Conservation (phyloP, 768 basidiomycete genomes). For the Multifurca ochricompacta region DNA sequence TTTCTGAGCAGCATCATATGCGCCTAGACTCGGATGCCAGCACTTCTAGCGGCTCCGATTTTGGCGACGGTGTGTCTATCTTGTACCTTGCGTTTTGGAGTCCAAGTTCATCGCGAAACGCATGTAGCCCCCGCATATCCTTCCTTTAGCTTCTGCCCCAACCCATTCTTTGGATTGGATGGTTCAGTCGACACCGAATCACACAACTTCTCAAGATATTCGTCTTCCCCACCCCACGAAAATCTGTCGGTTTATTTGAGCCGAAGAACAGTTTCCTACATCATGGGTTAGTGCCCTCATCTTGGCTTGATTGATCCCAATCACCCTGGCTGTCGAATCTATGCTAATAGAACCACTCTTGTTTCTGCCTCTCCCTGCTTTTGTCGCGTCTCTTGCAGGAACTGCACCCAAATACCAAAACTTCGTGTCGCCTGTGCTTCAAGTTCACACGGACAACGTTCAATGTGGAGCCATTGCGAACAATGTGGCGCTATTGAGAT, state of each 20-base stretch:
- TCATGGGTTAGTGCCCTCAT: constrained; percentile 51
- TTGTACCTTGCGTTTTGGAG: neutral
- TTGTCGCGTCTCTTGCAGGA: constrained; percentile 32
- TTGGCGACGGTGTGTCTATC: constrained; percentile 28
- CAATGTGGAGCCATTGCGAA: constrained; percentile 87
- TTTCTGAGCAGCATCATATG: constrained; percentile 42
- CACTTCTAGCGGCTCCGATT: constrained; percentile 39
- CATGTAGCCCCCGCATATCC: constrained; percentile 43
- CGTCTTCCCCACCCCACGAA: constrained; percentile 35
- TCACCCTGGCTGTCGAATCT: neutral
- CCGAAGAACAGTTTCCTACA: constrained; percentile 52
- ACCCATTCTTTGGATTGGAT: constrained; percentile 15
- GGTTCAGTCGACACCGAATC: constrained; percentile 43
- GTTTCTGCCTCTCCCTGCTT: neutral
- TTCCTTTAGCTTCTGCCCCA: constrained; percentile 47
- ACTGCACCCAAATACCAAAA: constrained; percentile 76
- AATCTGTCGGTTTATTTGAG: constrained; percentile 56
- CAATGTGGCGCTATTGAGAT: constrained; percentile 85
- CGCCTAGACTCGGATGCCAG: constrained; percentile 63
- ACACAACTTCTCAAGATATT: constrained; percentile 23
- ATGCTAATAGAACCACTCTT: constrained; percentile 13
- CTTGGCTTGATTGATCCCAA: neutral
- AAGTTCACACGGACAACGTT: constrained; percentile 58
- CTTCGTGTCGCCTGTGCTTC: constrained; percentile 72
- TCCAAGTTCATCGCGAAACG: constrained; percentile 28